A percentile compares a stretch with the other conserved stretches of the same genome.
These are phyloP conservation scores for Davidsoniella eucalypti DNA, from an alignment of 2,329 filamentous ascomycete species.

Conservation along the genomic window DNA sequence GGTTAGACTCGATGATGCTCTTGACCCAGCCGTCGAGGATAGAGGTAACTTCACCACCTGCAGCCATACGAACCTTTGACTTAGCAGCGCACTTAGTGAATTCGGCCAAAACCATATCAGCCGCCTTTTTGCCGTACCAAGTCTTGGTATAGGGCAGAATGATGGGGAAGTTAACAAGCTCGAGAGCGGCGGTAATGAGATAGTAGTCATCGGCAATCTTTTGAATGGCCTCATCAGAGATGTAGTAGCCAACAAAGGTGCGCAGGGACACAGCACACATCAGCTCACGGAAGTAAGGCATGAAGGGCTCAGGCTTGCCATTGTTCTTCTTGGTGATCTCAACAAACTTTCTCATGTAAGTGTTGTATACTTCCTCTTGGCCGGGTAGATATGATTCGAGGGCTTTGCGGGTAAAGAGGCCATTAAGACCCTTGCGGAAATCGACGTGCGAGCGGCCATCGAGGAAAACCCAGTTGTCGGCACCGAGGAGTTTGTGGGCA, in stretches of 20 bases:
- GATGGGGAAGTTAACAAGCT: slow-evolving; percentile 96
- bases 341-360: slow-evolving; percentile 68
- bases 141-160: slow-evolving; percentile 90
- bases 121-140: slow-evolving; percentile 93
- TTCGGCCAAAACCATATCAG: slow-evolving; percentile 78
- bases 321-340: slow-evolving; percentile 54
- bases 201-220: slow-evolving; percentile 96
- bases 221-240: slow-evolving; percentile 76
- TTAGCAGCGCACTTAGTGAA: slow-evolving; percentile 87
- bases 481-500: slow-evolving; percentile 81
- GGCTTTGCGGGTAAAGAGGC: slow-evolving; percentile 80
- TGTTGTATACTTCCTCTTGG: slow-evolving; percentile 80
- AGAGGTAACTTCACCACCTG: slow-evolving; percentile 71
- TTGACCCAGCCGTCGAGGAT: slow-evolving; percentile 94
- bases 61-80: slow-evolving; percentile 79
- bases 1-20: slow-evolving; percentile 70
- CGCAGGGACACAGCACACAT: slow-evolving; percentile 91
- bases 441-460: slow-evolving; percentile 91
- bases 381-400: slow-evolving; percentile 78
- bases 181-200: slow-evolving; percentile 83
- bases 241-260: slow-evolving; percentile 95
- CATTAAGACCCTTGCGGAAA: slow-evolving; percentile 92
- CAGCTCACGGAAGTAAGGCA: slow-evolving; percentile 81
- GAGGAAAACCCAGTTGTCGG: slow-evolving; percentile 92
- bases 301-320: slow-evolving; percentile 68